Base-by-base conservation (phyloP, 177 flowering plant genomes). In the Vitis hybrid region DNA sequence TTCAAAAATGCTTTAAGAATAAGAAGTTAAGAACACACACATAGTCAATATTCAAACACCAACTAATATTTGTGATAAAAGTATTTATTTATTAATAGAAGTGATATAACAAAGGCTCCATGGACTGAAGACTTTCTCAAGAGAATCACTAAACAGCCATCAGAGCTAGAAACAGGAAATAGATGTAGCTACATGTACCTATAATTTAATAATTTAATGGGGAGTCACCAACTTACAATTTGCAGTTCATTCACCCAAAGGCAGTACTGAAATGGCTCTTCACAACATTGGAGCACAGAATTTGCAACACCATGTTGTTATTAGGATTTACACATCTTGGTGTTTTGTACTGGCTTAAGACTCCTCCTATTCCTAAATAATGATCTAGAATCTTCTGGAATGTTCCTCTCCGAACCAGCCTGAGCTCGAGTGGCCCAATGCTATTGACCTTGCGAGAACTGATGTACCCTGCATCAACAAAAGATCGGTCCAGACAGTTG, bases 321-420 rank as follows among this genome's bases (percentile, higher is more conserved):
- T 60, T 60, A 1, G 84, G 63, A 1, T 89, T 86, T 1, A 94
- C 86, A 66, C 88, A 90, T 34, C 98, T 65, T 0, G 98, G 98
- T 0, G 89, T 90, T 70, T 94, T 94, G 76, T 82, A 95, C 85
- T 95, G 99, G 78, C 87, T 91, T 1, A 82, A 80, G 9, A 93
- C 90, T 18, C 77, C 80, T 3, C 99, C 99, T 45, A 83, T 63
- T 34, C 70, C 77, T 3, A 95, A 76, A 66, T 55, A 86, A 74
- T 90, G 91, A 16, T 89, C 82, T 52, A 91, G 68, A 66, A 95
- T 79, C 84, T 87, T 83, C 57, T 82, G 89, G 74, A 93, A 95
- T 1, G 98, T 91, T 65, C 99, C 98, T 55, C 73, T 82, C 71
- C 61, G 70, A 18, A 93, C 65, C 1, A 94, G 69, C 29, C 88